Percentiles rank a stretch among this genome's conserved stretches.
These are phyloP conservation scores for Globisporangium parvum DNA, from an alignment of 352 stramenopile genomes.

Conservation along the genomic window DNA sequence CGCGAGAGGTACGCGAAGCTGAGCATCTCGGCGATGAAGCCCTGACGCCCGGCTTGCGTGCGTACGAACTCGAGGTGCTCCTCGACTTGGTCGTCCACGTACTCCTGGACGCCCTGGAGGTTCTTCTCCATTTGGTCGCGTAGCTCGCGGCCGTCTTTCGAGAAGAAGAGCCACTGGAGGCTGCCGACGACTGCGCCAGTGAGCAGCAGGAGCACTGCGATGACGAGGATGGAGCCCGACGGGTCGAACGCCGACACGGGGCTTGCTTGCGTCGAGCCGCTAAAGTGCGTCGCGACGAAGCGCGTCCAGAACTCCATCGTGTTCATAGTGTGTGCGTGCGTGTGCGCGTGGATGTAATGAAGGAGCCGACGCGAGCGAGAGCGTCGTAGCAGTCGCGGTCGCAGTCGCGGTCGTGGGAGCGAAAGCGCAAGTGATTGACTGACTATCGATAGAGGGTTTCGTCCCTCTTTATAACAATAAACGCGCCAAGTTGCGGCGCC, in stretches of 20 bases:
- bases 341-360: neutral
- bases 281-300: conserved; percentile 82
- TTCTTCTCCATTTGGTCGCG: conserved; percentile 66
- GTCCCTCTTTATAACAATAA: neutral
- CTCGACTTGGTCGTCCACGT: conserved; percentile 56
- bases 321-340: too few relatives aligned
- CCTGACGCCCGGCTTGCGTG: conserved; percentile 52
- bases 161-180: conserved; percentile 32
- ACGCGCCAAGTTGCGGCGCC: neutral
- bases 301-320: conserved; percentile 62
- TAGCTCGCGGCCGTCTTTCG: conserved; percentile 31
- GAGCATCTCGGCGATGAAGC: conserved; percentile 85
- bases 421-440: neutral
- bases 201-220: conserved; percentile 59
- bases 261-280: conserved; percentile 65
- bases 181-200: conserved; percentile 54
- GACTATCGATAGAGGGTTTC: too few relatives aligned
- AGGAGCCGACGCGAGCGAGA: neutral
- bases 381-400: neutral
- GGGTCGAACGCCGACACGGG: conserved; percentile 81
- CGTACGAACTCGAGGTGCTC: conserved; percentile 75
- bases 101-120: conserved; percentile 72
- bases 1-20: conserved; percentile 82
- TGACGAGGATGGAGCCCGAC: conserved; percentile 81
- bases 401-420: neutral